Base-by-base conservation (phyloP, 2,329 filamentous ascomycete species). In the Lachnellula occidentalis region DNA sequence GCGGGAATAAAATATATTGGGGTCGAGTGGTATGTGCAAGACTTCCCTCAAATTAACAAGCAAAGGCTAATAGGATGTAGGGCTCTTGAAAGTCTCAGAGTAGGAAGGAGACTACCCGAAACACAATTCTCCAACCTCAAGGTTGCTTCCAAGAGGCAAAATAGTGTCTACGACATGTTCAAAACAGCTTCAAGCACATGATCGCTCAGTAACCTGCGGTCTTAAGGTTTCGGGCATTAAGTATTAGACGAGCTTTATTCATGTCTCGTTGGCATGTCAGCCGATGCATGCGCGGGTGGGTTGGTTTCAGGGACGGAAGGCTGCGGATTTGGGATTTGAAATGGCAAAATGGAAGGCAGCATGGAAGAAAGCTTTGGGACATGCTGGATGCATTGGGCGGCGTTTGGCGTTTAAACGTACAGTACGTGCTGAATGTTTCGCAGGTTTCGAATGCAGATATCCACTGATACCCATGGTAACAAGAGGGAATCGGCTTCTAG, bases 61-160 rank as follows among this genome's bases (percentile, higher is more conserved):
- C 34, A 17, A 27, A 50, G 15, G 45, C 55, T 54, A 19, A 58
- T 19, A 12, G 24, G 54, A 47, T 59, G 39, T 54, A 89, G 87
- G 89, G 82, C 89, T 5, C 72, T 95, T n/a, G 88, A 95, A 67
- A 92, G 90, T 68, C 78, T 96, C 61, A 88, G 86, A 61, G 83
- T 80, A 1, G 87, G 86, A 3, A 89, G 82, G 68, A 78, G 91
- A 53, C 75, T 95, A 42, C 78, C 87, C 0, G 92, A 96, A 72
- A 79, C 84, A 27, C 76, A 81, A 51, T 96, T 92, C 67, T 77
- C 81, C 34, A 79, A 76, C 43, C 68, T 88, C 60, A 83, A 81
- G 62, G 70, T 88, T 49, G 84, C 82, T 6, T 69, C 79, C 0
- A 80, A 77, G 61, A 77, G 79, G 4, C 87, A 91, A 68, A 73